Conservation (phyloP, 371 early-diverging fungal genomes). For the Nematocida sp. region DNA sequence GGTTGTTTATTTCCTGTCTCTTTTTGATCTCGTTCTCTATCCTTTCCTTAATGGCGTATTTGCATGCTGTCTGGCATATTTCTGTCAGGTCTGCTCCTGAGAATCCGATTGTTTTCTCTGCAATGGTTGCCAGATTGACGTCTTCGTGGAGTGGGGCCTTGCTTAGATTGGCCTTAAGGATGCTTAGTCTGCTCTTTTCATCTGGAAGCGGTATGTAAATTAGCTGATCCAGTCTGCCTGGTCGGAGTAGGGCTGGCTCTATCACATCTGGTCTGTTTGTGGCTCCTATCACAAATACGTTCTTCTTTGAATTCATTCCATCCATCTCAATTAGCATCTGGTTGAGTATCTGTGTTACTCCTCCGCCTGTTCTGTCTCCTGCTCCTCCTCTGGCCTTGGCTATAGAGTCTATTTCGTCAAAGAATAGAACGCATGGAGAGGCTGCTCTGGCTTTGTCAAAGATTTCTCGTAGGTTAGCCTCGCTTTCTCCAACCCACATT, state of each 20-base stretch:
- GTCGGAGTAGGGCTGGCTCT: conserved; percentile 82
- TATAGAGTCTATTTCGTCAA: conserved; percentile 98
- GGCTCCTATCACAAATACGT: conserved; percentile 81
- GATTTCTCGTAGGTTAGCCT: conserved; percentile 96
- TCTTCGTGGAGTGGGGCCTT: conserved; percentile 82
- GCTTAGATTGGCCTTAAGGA: conserved; percentile 82
- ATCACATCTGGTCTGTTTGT: conserved; percentile 92
- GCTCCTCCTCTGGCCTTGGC: conserved; percentile 84
- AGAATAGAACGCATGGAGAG: conserved; percentile 99
- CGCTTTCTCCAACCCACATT: conserved; percentile 99
- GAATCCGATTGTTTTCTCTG: conserved; percentile 85
- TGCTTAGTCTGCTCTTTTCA: conserved; percentile 74
- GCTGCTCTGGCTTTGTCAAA: conserved; percentile 98
- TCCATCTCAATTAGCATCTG: conserved; percentile 99
- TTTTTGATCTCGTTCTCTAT: conserved; percentile 79
- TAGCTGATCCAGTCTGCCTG: conserved; percentile 85
- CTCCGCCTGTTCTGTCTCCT: conserved; percentile 87
- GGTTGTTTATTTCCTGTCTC: conserved; percentile 67
- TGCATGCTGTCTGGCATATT: conserved; percentile 97
- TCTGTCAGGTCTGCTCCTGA: conserved; percentile 98
- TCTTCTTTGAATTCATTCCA: conserved; percentile 97
- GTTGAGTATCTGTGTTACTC: conserved; percentile 82
- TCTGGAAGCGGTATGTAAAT: conserved; percentile 71
- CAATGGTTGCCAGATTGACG: conserved; percentile 77
- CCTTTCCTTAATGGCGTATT: conserved; percentile 92